These are phyloP conservation scores for Rhizophagus sp. DNA, from an alignment of 192 early-diverging fungal species.

Conservation along the genomic window DNA sequence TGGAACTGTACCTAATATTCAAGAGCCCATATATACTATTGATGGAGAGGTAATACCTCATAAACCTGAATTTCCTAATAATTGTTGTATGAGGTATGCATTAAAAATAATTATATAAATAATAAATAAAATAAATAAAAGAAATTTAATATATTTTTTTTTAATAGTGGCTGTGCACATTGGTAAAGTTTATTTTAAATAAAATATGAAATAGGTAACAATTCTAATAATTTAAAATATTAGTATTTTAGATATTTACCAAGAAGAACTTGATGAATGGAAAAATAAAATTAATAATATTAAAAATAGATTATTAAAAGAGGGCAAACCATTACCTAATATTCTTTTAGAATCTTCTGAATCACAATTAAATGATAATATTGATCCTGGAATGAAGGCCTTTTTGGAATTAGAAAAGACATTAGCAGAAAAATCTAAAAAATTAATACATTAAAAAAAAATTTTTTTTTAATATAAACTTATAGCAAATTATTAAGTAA, in stretches of 20 bases:
- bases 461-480: too few relatives aligned
- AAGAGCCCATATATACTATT: background rate
- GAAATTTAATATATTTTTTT: background rate
- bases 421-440: constrained; percentile 11
- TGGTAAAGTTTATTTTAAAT: constrained; percentile 3
- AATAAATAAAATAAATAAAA: background rate
- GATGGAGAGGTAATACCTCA: constrained; percentile 19
- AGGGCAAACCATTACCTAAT: constrained; percentile 12
- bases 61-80: constrained; percentile 24
- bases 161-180: constrained; percentile 9
- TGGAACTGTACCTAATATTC: too few relatives aligned
- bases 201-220: background rate
- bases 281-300: constrained; percentile 8
- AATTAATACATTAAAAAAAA: background rate
- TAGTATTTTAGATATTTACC: constrained; percentile 27
- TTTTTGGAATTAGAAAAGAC: constrained; percentile 51
- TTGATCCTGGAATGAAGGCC: constrained; percentile 56
- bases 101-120: too few relatives aligned
- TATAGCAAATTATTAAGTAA: too few relatives aligned
- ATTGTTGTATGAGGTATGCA: constrained; percentile 26
- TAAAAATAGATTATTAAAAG: background rate
- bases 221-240: background rate
- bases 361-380: constrained; percentile 30
- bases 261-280: constrained; percentile 19
- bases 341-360: background rate